phyloP scores from a whole-genome alignment of 352 stramenopile species.

The Phytopythium oedochilum region DNA sequence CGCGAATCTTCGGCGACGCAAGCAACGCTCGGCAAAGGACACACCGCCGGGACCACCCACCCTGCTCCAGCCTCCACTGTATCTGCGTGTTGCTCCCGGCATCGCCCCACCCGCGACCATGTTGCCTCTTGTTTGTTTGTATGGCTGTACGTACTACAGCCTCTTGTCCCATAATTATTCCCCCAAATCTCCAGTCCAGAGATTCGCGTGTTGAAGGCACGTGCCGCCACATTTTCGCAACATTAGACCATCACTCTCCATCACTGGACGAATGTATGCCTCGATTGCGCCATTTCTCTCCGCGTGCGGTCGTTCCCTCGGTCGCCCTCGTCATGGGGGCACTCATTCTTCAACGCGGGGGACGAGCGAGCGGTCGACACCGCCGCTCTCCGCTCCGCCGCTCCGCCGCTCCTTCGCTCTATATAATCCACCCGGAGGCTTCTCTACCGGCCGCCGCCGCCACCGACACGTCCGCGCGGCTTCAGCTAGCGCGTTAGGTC shows the following conservation, averaged over 20 bases:
- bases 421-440: no score
- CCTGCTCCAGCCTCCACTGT: no score
- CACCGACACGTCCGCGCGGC: not conserved
- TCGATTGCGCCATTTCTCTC: slow-evolving; percentile 7
- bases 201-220: slow-evolving; percentile 2
- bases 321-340: not conserved
- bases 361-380: not conserved
- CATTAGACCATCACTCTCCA: not conserved
- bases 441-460: no score
- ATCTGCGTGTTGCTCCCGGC: no score
- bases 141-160: no score
- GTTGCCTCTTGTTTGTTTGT: not conserved
- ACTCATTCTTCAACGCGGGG: slow-evolving; percentile 7
- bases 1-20: not conserved
- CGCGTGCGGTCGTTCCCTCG: not conserved
- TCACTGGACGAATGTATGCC: slow-evolving; percentile 3
- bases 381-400: not conserved
- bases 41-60: not conserved
- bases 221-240: not conserved
- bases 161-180: no score
- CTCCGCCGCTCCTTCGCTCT: not conserved
- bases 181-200: not conserved
- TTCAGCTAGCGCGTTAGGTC: no score
- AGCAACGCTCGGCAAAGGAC: no score
- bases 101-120: slow-evolving; percentile 1